Base-by-base conservation (phyloP, 2,329 filamentous ascomycete genomes). In the Neofusicoccum sp. region DNA sequence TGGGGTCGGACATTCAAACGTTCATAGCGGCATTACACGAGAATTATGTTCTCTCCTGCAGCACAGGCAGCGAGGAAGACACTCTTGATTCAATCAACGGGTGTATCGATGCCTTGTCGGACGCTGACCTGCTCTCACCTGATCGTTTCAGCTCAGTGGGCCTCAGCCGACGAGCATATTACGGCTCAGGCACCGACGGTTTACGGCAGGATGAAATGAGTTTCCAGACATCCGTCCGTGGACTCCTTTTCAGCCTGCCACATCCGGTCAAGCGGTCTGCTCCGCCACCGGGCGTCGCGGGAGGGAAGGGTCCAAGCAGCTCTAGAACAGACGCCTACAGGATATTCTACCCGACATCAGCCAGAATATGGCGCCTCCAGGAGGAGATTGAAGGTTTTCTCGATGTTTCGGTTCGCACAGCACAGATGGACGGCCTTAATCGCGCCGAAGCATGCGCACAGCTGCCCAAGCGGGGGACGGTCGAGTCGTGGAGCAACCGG, bases 201-300 rank as follows among this genome's bases (percentile, higher is more conserved):
- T 79, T 98, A 8, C 88, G 93, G 6, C 94, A 98, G 76, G 93
- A 97, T 66, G 95, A 99, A 72, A 93, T 99, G 73, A 89, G 90
- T 29, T 98, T 97, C 67, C 92, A 99, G 67, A 88, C 94, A 16
- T 93, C 93, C 4, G 91, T 96, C 0, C 87, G 93, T 11, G 95
- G 95, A 0, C 78, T 98, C 56, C 78, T 97, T 0, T 96, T 96
- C 73, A 89, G 88, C 8, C 83, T 99, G 2, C 95, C 95, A 1
- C 86, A 86, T 69, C 94, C 94, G 0, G 95, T 99, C 8, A 94
- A 91, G 73, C 84, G 82, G 74, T 80, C 69, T 71, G 75, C 70
- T 68, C 79, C 71, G 29, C 76, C 74, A 6, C 36, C 62, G 22
- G 37, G 43, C 9, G 22, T 33, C 34, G 11, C n/a, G 7, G 39